phyloP scores from a whole-genome alignment of 1,284 basidiomycete genomes.

The Papiliotrema terrestris region DNA sequence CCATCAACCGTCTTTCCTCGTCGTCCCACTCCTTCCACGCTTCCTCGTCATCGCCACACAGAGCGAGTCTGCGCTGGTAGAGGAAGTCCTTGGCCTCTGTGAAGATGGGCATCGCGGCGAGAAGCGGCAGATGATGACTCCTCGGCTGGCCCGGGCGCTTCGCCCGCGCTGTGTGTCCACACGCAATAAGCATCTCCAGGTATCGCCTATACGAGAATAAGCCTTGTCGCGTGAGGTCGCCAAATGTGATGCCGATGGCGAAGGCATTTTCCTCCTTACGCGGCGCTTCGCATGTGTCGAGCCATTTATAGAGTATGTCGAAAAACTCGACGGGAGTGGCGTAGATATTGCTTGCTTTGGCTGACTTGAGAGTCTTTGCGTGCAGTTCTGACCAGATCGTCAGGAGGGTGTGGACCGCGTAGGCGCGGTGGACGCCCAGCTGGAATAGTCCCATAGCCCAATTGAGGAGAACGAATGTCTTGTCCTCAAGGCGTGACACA shows the following conservation, averaged over 20 bases:
- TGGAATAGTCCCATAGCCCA: conserved; percentile 83
- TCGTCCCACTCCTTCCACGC: conserved; percentile 20
- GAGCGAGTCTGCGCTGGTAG: conserved; percentile 37
- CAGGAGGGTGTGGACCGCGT: conserved; percentile 72
- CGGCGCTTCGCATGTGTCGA: conserved; percentile 65
- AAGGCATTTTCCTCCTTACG: conserved; percentile 59
- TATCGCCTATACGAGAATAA: conserved; percentile 82
- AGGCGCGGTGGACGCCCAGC: conserved; percentile 78
- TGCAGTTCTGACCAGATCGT: conserved; percentile 61
- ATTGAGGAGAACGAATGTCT: conserved; percentile 74
- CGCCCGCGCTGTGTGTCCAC: conserved; percentile 53
- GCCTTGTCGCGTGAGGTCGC: conserved; percentile 69
- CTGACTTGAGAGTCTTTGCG: conserved; percentile 19
- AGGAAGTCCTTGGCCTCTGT: conserved; percentile 39
- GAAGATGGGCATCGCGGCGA: conserved; percentile 43
- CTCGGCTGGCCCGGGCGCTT: background rate
- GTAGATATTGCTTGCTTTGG: conserved; percentile 13
- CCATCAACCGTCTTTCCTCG: conserved; percentile 29
- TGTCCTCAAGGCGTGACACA: conserved; percentile 50
- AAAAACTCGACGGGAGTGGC: conserved; percentile 30
- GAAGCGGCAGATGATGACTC: conserved; percentile 39
- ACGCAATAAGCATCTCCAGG: conserved; percentile 76
- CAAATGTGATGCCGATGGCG: conserved; percentile 68
- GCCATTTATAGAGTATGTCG: conserved; percentile 69
- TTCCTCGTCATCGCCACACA: conserved; percentile 37